A percentile compares a stretch with the other conserved stretches of the same genome.
Conservation (phyloP, 331 rosid genomes). For the Dryas integrifolia region DNA sequence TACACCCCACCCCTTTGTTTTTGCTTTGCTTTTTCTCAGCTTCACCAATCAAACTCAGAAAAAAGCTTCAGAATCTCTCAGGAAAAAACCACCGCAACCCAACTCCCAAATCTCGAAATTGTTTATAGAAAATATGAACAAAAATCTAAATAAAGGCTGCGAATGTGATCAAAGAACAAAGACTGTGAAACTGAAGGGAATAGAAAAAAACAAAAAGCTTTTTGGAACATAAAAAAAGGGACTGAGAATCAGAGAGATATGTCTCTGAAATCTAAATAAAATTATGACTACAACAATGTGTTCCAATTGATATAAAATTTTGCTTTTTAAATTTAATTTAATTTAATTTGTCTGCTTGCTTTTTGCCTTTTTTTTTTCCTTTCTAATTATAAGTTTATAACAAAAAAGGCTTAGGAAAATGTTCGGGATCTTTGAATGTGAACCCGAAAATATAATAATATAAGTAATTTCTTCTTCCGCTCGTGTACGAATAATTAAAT, state of each 20-base stretch:
- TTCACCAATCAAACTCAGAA: conserved; percentile 54
- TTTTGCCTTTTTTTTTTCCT: conserved; percentile 6
- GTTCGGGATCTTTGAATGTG: conserved; percentile 57
- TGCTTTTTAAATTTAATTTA: background rate
- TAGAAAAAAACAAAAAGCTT: conserved; percentile 7
- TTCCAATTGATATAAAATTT: background rate
- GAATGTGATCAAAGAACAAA: conserved; percentile 32
- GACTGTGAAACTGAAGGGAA: conserved; percentile 26
- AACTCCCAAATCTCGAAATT: conserved; percentile 35
- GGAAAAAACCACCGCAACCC: conserved; percentile 36
- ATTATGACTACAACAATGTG: conserved; percentile 39
- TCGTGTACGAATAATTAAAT: conserved; percentile 68
- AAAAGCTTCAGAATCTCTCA: conserved; percentile 37
- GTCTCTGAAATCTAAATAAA: conserved; percentile 13
- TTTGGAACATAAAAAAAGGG: background rate
- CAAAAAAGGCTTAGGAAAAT: conserved; percentile 12
- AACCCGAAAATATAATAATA: conserved; percentile 39
- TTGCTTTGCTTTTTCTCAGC: conserved; percentile 24
- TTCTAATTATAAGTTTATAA: background rate
- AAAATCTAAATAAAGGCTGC: conserved; percentile 30
- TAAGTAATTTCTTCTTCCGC: conserved; percentile 46
- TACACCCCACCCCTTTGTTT: conserved; percentile 4
- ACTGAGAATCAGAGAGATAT: conserved; percentile 39
- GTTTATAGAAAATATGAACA: background rate
- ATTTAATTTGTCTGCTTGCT: background rate